A percentile compares a stretch with the other conserved stretches of the same genome.
These are phyloP conservation scores for Candida michaelii DNA, from an alignment of 805 yeast species.

Conservation along the genomic window DNA sequence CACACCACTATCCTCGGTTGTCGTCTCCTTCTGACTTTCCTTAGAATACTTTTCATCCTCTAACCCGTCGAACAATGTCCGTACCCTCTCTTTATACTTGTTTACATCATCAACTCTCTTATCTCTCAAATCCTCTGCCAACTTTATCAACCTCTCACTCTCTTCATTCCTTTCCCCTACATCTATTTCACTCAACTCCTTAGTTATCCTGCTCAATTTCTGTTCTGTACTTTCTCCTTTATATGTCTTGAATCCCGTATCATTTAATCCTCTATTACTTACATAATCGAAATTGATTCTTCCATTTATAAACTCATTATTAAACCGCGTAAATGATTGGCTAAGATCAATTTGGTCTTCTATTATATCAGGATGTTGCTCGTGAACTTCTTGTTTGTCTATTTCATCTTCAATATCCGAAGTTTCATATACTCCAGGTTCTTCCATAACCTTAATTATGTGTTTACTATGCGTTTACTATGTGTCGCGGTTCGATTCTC, in stretches of 20 bases:
- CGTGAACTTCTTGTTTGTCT: conserved; percentile 4
- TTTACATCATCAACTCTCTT: conserved; percentile 4
- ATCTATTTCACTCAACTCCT: conserved; percentile 33
- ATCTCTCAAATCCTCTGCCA: conserved; percentile 10
- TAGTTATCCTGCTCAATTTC: conserved; percentile 35
- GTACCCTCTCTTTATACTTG: conserved; percentile 7
- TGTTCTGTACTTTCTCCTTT: conserved; percentile 37
- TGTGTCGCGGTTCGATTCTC: too few relatives aligned
- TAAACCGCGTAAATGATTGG: conserved; percentile 12
- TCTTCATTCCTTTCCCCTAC: conserved; percentile 9
- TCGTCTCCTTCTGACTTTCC: neutral
- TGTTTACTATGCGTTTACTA: too few relatives aligned
- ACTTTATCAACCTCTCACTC: conserved; percentile 10
- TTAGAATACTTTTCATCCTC: too few relatives aligned
- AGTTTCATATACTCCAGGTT: conserved; percentile 43
- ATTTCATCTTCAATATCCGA: conserved; percentile 42
- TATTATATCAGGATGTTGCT: conserved; percentile 12
- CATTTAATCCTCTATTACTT: conserved; percentile 18
- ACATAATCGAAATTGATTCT: conserved; percentile 40
- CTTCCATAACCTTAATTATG: too few relatives aligned
- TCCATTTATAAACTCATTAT: conserved; percentile 19
- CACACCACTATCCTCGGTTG: neutral
- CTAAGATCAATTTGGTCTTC: conserved; percentile 18
- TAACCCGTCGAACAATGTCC: conserved; percentile 10
- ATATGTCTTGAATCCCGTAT: conserved; percentile 23